Evolutionary conservation across 768 basidiomycete species (phyloP).

Genomic region (Pisolithus sp.): DNA sequence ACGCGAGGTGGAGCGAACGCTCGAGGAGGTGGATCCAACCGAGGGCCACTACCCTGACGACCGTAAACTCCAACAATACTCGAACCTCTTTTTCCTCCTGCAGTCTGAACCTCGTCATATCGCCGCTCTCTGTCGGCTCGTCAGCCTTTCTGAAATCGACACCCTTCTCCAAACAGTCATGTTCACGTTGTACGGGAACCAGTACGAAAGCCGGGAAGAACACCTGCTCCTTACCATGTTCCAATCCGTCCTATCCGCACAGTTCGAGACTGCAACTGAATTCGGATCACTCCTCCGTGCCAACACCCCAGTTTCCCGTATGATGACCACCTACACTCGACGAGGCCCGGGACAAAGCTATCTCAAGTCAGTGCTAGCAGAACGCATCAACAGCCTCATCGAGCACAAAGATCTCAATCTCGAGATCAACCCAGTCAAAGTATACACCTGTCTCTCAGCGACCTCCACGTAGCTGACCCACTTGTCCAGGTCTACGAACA

Average conservation of each 20-base stretch:
- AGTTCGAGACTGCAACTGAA: constrained; percentile 98
- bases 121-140: constrained; percentile 92
- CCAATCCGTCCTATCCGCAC: constrained; percentile 95
- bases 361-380: constrained; percentile 93
- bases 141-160: constrained; percentile 94
- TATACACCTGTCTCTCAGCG: constrained; percentile 22
- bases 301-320: constrained; percentile 97
- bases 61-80: constrained; percentile 90
- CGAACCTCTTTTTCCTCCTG: constrained; percentile 97
- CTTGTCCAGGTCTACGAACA: constrained; percentile 89
- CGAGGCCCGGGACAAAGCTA: constrained; percentile 98
- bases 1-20: constrained; percentile 89
- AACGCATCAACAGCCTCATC: constrained; percentile 96
- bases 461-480: neutral
- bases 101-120: constrained; percentile 98
- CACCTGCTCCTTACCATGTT: constrained; percentile 99
- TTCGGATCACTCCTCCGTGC: constrained; percentile 98
- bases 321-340: constrained; percentile 99
- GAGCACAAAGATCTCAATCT: constrained; percentile 99
- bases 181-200: constrained; percentile 99
- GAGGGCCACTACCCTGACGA: constrained; percentile 94
- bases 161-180: constrained; percentile 99
- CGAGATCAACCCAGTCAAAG: constrained; percentile 98
- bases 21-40: constrained; percentile 92
- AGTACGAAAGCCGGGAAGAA: constrained; percentile 97